Conservation (phyloP, 768 basidiomycete species). For the Naematelia aurantialba region DNA sequence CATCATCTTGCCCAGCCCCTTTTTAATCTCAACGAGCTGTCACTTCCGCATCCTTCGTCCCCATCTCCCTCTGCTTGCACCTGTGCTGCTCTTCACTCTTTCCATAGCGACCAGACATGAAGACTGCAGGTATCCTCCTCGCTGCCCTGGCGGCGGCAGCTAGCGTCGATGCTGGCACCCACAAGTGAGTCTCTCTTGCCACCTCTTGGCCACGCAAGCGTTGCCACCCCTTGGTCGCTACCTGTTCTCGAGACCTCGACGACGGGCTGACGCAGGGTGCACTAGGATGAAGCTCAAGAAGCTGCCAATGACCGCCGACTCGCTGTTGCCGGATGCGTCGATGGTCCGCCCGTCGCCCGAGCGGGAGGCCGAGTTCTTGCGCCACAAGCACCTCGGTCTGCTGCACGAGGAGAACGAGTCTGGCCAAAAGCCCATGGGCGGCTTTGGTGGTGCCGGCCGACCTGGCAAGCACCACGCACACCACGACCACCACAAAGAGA, state of each 20-base stretch:
- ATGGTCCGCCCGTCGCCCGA: slow-evolving; percentile 52
- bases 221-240: slow-evolving; percentile 33
- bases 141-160: slow-evolving; percentile 44
- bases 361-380: slow-evolving; percentile 72
- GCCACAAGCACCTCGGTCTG: slow-evolving; percentile 82
- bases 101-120: slow-evolving; percentile 31
- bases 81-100: slow-evolving; percentile 6
- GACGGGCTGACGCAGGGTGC: neutral
- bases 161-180: slow-evolving; percentile 48
- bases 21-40: neutral
- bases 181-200: slow-evolving; percentile 42
- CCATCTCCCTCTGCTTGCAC: neutral
- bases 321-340: slow-evolving; percentile 58
- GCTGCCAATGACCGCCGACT: slow-evolving; percentile 55
- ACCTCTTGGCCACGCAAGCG: slow-evolving; percentile 25
- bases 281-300: slow-evolving; percentile 84
- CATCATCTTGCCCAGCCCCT: neutral
- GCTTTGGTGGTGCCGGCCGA: slow-evolving; percentile 67
- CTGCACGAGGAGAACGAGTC: slow-evolving; percentile 47
- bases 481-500: slow-evolving; percentile 47
- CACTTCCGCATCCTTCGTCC: neutral
- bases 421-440: slow-evolving; percentile 57
- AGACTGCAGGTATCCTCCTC: slow-evolving; percentile 40
- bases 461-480: slow-evolving; percentile 53
- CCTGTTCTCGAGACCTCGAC: slow-evolving; percentile 5